Percentiles rank a stretch among this genome's conserved stretches.
Evolutionary conservation across 208 protist genomes (phyloP).

Genomic region (Trypanosoma vivax): DNA sequence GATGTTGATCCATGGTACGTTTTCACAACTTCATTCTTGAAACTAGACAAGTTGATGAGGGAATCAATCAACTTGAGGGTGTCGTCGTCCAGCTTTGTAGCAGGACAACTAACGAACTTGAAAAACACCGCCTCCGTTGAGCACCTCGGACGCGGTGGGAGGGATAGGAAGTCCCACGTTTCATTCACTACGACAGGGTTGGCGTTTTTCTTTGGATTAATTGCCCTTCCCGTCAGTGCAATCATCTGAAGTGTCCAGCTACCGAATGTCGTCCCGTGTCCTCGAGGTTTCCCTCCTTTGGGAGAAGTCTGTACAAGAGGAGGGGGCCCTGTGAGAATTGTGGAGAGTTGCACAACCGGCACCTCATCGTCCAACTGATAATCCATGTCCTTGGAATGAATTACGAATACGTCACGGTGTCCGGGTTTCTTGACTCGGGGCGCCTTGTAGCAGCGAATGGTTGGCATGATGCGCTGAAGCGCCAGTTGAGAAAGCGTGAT

Average conservation of each 20-base stretch:
- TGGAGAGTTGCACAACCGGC: too few species aligned
- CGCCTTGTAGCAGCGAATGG: conserved; percentile 40
- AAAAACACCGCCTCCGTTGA: conserved; percentile 73
- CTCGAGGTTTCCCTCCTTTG: not conserved
- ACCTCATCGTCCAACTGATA: conserved; percentile 19
- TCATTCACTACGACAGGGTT: conserved; percentile 34
- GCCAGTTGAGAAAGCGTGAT: conserved; percentile 50
- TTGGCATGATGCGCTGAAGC: conserved; percentile 53
- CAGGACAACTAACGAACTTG: conserved; percentile 61
- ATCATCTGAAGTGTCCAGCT: conserved; percentile 75
- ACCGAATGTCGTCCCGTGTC: conserved; percentile 5
- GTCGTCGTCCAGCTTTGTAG: conserved; percentile 30
- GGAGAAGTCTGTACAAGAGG: not conserved
- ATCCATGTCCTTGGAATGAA: conserved; percentile 56
- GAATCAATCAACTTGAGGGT: conserved; percentile 47
- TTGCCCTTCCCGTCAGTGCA: conserved; percentile 48
- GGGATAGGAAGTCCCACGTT: conserved; percentile 79
- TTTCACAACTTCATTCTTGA: conserved; percentile 66
- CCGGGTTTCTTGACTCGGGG: not conserved
- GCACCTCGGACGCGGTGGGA: conserved; percentile 21
- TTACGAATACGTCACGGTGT: conserved; percentile 37
- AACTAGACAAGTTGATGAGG: conserved; percentile 71
- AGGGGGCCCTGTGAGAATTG: too few species aligned
- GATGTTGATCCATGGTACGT: conserved; percentile 69
- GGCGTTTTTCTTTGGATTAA: conserved; percentile 30